phyloP scores from a whole-genome alignment of 2,329 filamentous ascomycete species.

The Penicillium italicum region DNA sequence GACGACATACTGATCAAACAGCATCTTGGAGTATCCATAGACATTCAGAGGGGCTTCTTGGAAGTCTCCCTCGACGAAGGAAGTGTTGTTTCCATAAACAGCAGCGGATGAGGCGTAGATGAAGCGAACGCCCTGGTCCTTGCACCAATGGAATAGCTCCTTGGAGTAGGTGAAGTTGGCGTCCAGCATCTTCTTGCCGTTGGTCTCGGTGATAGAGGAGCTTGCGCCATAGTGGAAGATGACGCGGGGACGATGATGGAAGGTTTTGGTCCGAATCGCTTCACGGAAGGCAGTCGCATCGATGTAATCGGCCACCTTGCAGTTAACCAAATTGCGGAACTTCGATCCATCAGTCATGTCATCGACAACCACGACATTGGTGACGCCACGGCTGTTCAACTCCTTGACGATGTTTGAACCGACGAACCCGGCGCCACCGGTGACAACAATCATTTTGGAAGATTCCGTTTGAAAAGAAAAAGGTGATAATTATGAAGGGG shows the following conservation, averaged over 20 bases:
- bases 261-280: neutral
- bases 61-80: neutral
- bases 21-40: conserved; percentile 2
- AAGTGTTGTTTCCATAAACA: neutral
- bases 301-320: conserved; percentile 1
- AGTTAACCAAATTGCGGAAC: conserved; percentile 1
- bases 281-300: neutral
- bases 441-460: conserved; percentile 1
- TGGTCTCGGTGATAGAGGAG: neutral
- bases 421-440: conserved; percentile 1
- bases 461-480: neutral
- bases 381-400: neutral
- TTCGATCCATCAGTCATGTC: conserved; percentile 3
- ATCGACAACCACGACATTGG: conserved; percentile 1
- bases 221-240: conserved; percentile 2
- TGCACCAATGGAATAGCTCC: conserved; percentile 6
- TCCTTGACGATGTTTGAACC: conserved; percentile 5
- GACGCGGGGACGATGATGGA: neutral
- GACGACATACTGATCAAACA: conserved; percentile 2
- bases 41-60: neutral
- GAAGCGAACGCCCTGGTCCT: neutral
- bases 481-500: no score
- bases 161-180: conserved; percentile 5
- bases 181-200: neutral
- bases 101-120: conserved; percentile 5